Evolutionary conservation across 768 basidiomycete genomes (phyloP), one percentile per base, ranked within the genome.

Genomic region (Hebeloma cylindrosporum): DNA sequence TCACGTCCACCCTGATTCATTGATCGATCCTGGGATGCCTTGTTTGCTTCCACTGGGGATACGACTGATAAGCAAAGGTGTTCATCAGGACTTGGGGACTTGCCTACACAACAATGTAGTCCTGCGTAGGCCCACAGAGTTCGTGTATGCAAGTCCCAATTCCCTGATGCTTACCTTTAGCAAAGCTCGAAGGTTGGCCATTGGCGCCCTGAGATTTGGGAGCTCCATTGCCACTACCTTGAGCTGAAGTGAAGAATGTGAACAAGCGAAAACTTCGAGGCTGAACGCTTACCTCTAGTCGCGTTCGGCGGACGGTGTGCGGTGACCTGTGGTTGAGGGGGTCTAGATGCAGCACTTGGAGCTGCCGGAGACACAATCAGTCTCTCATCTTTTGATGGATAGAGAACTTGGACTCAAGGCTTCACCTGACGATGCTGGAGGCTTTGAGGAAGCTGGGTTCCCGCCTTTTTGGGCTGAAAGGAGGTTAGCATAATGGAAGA

Each of bases 161-260:
- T 49, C 41, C 48, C 48, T 38, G 48, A 49, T 43, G 48, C 48
- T 49, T 44, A 49, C 48, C 48, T 49, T 42, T 44, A 36, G 44
- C 28, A 33, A 49, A 43, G 48, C 44, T 49, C 42, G 35, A 49
- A 43, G n/a, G n/a, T n/a, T n/a, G n/a, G n/a, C 34, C 35, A 29
- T 49, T 43, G 48, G 42, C 35, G 40, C 41, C 42, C 44, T 49
- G 48, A 43, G 35, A 38, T 49, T 44, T 49, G 34, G 48, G 42
- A 39, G 41, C 32, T 33, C 47, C 48, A 20, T 49, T 49, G 33
- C 30, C 28, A 39, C 35, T 29, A 43, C 44, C 44, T 43, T 43
- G 42, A 38, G 43, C 48, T 49, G 48, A 49, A 23, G 42, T 37
- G 34, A 47, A 47, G 45, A 33, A 40, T 40, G 30, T 48, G 33